Evolutionary conservation across 306 rosid species (phyloP).

Genomic region (Heteromeles arbutifolia): DNA sequence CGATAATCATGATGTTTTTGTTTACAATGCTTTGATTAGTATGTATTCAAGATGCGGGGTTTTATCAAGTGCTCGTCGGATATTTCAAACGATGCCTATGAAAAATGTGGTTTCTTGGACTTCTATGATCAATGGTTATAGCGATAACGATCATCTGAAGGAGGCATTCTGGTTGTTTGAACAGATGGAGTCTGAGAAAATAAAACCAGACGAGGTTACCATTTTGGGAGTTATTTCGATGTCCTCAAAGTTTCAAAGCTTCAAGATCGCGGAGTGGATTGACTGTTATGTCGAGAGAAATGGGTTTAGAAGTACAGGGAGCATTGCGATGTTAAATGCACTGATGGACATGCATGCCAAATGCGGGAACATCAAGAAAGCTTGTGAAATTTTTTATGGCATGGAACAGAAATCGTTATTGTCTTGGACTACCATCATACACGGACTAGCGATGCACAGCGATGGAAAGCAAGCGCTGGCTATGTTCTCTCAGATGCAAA

Average conservation of each 20-base stretch:
- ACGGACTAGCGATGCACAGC: conserved; percentile 7
- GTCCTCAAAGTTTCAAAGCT: background rate
- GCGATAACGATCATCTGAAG: background rate
- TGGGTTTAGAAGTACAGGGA: background rate
- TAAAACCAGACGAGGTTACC: conserved; percentile 7
- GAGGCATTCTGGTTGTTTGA: conserved; percentile 1
- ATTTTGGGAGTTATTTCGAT: background rate
- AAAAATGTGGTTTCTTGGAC: conserved; percentile 17
- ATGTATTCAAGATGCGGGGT: conserved; percentile 7
- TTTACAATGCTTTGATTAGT: conserved; percentile 8
- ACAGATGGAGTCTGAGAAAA: background rate
- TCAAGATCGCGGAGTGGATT: conserved; percentile 2
- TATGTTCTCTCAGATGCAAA: conserved; percentile 8
- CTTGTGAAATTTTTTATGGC: conserved; percentile 1
- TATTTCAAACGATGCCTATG: background rate
- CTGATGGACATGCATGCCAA: conserved; percentile 14
- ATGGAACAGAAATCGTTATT: background rate
- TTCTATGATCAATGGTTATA: conserved; percentile 6
- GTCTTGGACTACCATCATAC: conserved; percentile 11
- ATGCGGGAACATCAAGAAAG: conserved; percentile 11
- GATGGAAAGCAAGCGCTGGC: background rate
- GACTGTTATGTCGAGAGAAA: background rate
- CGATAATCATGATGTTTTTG: conserved; percentile 2
- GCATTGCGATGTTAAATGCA: conserved; percentile 2
- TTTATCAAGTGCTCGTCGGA: background rate